A percentile compares a stretch with the other conserved stretches of the same genome.
Conservation (phyloP, 1,139 yeast species). For the Geotrichum restrictum region DNA sequence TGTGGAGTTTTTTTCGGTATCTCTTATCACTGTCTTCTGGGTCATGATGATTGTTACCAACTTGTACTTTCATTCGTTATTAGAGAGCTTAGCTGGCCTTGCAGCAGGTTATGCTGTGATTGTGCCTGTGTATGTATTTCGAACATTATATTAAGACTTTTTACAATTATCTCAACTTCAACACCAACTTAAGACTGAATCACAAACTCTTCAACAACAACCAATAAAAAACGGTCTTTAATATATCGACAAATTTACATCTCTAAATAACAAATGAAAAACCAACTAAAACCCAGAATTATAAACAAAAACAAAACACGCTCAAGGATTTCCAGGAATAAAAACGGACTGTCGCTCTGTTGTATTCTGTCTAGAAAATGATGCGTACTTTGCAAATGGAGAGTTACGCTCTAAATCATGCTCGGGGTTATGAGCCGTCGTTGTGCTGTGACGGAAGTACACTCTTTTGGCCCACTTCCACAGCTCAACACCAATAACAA, state of each 20-base stretch:
- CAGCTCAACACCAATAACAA: constrained; percentile 57
- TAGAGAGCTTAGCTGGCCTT: constrained; percentile 68
- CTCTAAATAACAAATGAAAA: too few relatives aligned
- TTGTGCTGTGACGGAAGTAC: constrained; percentile 43
- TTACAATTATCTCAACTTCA: background rate
- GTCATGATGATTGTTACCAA: constrained; percentile 86
- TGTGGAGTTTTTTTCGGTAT: constrained; percentile 31
- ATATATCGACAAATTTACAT: too few relatives aligned
- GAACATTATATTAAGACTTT: background rate
- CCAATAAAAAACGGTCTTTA: too few relatives aligned
- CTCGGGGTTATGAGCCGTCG: constrained; percentile 52
- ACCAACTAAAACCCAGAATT: background rate
- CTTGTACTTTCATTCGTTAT: constrained; percentile 68
- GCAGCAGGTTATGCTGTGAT: constrained; percentile 22
- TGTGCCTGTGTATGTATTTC: background rate
- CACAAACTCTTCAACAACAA: background rate
- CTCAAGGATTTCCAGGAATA: background rate
- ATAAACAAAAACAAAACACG: background rate
- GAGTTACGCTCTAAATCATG: constrained; percentile 59
- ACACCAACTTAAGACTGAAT: background rate
- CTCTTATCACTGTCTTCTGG: constrained; percentile 62
- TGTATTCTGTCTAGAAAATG: constrained; percentile 53
- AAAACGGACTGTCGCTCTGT: constrained; percentile 16
- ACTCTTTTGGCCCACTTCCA: constrained; percentile 67
- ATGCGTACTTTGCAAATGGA: constrained; percentile 61